A percentile compares a stretch with the other conserved stretches of the same genome.
phyloP scores from a whole-genome alignment of 805 yeast genomes.

The Suhomyces vadensis region DNA sequence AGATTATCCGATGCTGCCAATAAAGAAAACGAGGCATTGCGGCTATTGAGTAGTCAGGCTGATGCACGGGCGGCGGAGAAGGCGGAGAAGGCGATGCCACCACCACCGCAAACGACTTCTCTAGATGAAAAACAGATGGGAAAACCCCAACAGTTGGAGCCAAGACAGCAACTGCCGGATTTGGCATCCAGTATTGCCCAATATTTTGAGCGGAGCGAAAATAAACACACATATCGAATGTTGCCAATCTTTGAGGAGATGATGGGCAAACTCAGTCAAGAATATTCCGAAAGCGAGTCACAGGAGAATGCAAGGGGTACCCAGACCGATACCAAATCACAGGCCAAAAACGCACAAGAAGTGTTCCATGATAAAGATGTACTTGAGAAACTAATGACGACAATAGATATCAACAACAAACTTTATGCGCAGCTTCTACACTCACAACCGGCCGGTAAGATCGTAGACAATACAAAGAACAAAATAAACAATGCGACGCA shows the following conservation, averaged over 20 bases:
- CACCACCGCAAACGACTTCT: too few relatives aligned
- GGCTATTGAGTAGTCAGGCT: neutral
- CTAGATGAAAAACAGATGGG: too few relatives aligned
- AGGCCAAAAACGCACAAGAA: neutral
- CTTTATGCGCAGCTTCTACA: slow-evolving; percentile 1
- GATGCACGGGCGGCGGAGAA: neutral
- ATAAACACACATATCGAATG: slow-evolving; percentile 1
- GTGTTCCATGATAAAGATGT: neutral
- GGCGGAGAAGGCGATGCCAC: neutral
- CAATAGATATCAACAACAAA: slow-evolving; percentile 2
- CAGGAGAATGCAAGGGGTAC: neutral
- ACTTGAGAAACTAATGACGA: neutral
- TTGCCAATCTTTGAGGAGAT: slow-evolving; percentile 12
- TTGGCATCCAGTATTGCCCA: neutral
- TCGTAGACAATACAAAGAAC: slow-evolving; percentile 3
- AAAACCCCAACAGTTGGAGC: neutral
- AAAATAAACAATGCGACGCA: slow-evolving; percentile 1
- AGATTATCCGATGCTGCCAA: slow-evolving; percentile 11
- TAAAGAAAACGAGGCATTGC: slow-evolving; percentile 8
- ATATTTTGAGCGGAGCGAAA: neutral
- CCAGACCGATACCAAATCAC: neutral
- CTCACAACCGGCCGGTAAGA: neutral
- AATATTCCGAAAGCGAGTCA: neutral
- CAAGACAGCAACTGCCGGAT: neutral
- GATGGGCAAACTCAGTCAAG: slow-evolving; percentile 6